Evolutionary conservation across 768 basidiomycete genomes (phyloP).

Genomic region (Podaxis sp.): DNA sequence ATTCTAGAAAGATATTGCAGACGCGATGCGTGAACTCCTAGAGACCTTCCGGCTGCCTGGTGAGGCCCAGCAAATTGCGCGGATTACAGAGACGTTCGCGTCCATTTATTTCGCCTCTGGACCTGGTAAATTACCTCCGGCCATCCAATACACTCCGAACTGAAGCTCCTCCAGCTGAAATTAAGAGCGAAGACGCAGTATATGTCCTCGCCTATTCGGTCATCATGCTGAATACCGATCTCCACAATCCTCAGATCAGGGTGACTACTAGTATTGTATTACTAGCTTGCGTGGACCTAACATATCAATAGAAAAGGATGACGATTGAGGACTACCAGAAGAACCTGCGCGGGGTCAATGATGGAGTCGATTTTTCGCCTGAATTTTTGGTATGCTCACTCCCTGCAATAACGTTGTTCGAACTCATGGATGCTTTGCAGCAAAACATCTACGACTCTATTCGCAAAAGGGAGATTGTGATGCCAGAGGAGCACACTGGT

Average conservation of each 20-base stretch:
- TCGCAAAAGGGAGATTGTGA: slow-evolving; percentile 88
- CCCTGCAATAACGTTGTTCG: not conserved
- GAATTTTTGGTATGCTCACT: slow-evolving; percentile 69
- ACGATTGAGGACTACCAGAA: slow-evolving; percentile 89
- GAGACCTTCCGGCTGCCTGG: slow-evolving; percentile 94
- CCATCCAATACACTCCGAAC: slow-evolving; percentile 6
- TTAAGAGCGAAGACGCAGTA: slow-evolving; percentile 87
- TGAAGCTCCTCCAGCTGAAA: slow-evolving; percentile 55
- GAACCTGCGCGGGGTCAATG: slow-evolving; percentile 92
- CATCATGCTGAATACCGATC: slow-evolving; percentile 98
- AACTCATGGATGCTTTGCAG: slow-evolving; percentile 33
- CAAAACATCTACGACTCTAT: slow-evolving; percentile 92
- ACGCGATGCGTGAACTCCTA: slow-evolving; percentile 92
- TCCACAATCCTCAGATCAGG: slow-evolving; percentile 89
- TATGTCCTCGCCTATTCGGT: slow-evolving; percentile 94
- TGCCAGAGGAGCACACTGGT: slow-evolving; percentile 97
- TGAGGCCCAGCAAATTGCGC: slow-evolving; percentile 87
- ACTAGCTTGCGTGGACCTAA: slow-evolving; percentile 4
- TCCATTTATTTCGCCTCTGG: slow-evolving; percentile 81
- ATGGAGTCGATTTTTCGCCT: slow-evolving; percentile 72
- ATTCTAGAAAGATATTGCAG: slow-evolving; percentile 84
- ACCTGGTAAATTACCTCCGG: slow-evolving; percentile 51
- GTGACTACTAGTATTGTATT: slow-evolving; percentile 37
- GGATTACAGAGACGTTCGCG: slow-evolving; percentile 95
- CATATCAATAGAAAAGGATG: slow-evolving; percentile 81